Evolutionary conservation across 192 early-diverging fungal genomes (phyloP).

Genomic region (Piromyces sp.): DNA sequence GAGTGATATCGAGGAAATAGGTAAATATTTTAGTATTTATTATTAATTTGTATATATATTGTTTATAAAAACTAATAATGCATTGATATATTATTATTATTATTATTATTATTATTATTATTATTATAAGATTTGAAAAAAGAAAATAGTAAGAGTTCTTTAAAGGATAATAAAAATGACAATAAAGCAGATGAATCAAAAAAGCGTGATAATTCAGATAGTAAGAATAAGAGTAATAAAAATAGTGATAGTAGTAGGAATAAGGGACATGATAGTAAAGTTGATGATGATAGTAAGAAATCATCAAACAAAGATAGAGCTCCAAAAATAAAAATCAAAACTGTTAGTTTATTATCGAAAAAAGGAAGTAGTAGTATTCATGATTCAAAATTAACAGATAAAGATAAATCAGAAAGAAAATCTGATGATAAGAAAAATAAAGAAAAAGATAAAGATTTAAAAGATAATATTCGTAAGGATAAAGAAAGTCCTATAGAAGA

Average conservation of each 20-base stretch:
- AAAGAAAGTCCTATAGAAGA: not conserved
- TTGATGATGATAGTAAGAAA: not conserved
- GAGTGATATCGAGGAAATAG: not conserved
- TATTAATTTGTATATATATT: no score
- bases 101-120: no score
- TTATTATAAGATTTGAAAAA: not conserved
- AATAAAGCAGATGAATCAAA: not conserved
- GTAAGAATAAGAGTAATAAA: not conserved
- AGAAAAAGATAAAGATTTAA: not conserved
- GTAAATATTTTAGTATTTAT: no score
- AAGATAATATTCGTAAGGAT: not conserved
- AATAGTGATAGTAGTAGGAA: no score
- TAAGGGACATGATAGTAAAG: not conserved
- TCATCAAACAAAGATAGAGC: not conserved
- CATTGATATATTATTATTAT: no score
- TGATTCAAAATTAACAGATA: not conserved
- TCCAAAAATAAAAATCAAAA: not conserved
- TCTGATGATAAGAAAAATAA: not conserved
- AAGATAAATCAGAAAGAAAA: not conserved
- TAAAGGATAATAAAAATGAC: not conserved
- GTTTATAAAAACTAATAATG: no score
- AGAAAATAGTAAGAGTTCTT: not conserved
- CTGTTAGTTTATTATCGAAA: not conserved
- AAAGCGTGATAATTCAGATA: not conserved
- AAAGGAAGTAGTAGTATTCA: not conserved